These are phyloP conservation scores for Calonectria pauciramosa DNA, from an alignment of 2,329 filamentous ascomycete genomes.

Conservation along the genomic window DNA sequence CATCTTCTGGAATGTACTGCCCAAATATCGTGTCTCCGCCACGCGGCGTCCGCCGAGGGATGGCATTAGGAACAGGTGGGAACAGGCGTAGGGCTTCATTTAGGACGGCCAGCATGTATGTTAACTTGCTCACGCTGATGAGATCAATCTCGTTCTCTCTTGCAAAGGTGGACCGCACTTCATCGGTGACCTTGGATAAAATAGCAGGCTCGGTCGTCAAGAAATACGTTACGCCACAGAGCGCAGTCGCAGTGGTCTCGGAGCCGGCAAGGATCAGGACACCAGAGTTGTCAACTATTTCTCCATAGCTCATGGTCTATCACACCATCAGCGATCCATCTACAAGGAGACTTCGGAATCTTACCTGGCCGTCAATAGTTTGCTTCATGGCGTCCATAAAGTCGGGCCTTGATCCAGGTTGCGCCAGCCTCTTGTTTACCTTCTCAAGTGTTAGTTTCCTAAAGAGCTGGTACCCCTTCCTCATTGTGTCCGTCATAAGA, in stretches of 20 bases:
- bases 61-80: constrained; percentile 3
- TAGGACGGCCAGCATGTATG: constrained; percentile 2
- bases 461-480: neutral
- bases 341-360: neutral
- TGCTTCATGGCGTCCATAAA: neutral
- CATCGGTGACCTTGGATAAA: neutral
- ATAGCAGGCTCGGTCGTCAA: neutral
- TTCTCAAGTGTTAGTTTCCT: neutral
- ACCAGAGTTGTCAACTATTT: neutral
- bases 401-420: neutral
- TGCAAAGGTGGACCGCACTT: constrained; percentile 4
- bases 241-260: constrained; percentile 9
- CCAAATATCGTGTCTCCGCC: constrained; percentile 12
- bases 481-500: neutral
- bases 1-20: neutral
- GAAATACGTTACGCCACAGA: neutral
- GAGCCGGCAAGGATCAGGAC: constrained; percentile 1
- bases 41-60: neutral
- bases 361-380: neutral
- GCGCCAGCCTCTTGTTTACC: neutral
- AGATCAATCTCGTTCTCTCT: neutral
- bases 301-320: neutral
- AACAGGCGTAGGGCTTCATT: constrained; percentile 20
- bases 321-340: neutral
- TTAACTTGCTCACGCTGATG: neutral